A percentile compares a stretch with the other conserved stretches of the same genome.
These are phyloP conservation scores for Fraxinus anomala DNA, from an alignment of 257 asterid genomes.

Conservation along the genomic window DNA sequence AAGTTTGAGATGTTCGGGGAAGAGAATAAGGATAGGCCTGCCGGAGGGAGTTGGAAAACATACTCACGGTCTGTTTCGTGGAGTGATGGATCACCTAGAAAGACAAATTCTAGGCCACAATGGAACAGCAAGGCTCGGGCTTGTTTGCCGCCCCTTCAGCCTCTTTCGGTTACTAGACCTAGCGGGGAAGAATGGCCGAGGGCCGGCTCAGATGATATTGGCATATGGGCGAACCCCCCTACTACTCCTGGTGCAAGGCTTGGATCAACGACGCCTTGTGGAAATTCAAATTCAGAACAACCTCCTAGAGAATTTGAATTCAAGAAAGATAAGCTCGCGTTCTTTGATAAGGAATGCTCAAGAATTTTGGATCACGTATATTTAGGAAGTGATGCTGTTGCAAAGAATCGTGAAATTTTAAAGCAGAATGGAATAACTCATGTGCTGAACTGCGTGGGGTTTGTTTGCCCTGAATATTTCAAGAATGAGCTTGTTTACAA, in stretches of 20 bases:
- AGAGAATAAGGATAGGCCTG: constrained; percentile 55
- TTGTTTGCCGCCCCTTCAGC: constrained; percentile 94
- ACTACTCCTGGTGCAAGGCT: constrained; percentile 74
- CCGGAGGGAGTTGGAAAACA: constrained; percentile 50
- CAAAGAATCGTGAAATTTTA: constrained; percentile 73
- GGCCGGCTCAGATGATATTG: constrained; percentile 92
- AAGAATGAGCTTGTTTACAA: constrained; percentile 50
- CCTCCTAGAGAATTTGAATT: constrained; percentile 41
- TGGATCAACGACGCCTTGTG: constrained; percentile 53
- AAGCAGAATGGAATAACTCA: constrained; percentile 76
- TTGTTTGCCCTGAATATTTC: constrained; percentile 77
- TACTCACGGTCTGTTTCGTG: constrained; percentile 77
- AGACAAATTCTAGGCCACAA: constrained; percentile 57
- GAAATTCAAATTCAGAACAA: constrained; percentile 36
- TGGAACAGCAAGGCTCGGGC: constrained; percentile 92
- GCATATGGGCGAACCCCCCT: constrained; percentile 75
- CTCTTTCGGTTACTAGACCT: constrained; percentile 70
- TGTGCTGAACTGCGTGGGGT: constrained; percentile 93
- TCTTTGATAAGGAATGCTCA: constrained; percentile 87
- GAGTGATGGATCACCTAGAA: constrained; percentile 68
- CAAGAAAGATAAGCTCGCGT: constrained; percentile 75
- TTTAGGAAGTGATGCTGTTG: constrained; percentile 80
- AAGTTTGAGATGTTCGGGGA: constrained; percentile 56
- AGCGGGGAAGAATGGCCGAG: constrained; percentile 81
- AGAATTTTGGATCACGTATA: constrained; percentile 72